These are phyloP conservation scores for Miscanthus lutarioriparius DNA, from an alignment of 176 grass and related monocot species.

Conservation along the genomic window DNA sequence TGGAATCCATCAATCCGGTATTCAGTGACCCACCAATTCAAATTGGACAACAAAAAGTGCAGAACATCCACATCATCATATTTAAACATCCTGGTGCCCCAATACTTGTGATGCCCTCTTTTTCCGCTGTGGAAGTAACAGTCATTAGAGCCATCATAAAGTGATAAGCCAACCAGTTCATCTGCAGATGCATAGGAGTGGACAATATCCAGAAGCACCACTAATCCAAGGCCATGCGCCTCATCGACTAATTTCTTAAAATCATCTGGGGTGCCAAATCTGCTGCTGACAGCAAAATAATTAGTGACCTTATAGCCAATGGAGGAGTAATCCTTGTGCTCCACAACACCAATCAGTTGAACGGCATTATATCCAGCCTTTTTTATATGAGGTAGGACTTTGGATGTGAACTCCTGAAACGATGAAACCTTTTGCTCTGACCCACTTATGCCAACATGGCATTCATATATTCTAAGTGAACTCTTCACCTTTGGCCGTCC, in stretches of 20 bases:
- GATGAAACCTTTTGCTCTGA: constrained; percentile 75
- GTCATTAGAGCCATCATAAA: constrained; percentile 96
- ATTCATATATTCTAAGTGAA: constrained; percentile 96
- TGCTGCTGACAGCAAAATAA: constrained; percentile 94
- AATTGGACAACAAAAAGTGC: constrained; percentile 94
- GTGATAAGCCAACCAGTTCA: constrained; percentile 83
- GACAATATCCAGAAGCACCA: constrained; percentile 89
- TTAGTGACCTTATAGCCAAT: constrained; percentile 97
- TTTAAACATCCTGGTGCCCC: constrained; percentile 98
- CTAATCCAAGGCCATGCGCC: constrained; percentile 85
- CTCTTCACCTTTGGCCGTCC: constrained; percentile 64
- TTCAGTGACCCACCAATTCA: constrained; percentile 96
- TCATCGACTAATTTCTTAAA: constrained; percentile 95
- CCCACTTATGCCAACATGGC: constrained; percentile 92
- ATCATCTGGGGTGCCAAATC: constrained; percentile 96
- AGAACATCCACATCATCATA: constrained; percentile 94
- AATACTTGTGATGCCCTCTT: constrained; percentile 94
- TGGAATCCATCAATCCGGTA: constrained; percentile 89
- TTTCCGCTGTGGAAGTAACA: constrained; percentile 93
- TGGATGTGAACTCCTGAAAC: constrained; percentile 89
- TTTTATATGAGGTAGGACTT: constrained; percentile 86
- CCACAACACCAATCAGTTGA: constrained; percentile 82
- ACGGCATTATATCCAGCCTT: constrained; percentile 84
- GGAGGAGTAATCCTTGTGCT: constrained; percentile 96
- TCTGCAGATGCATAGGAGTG: constrained; percentile 98